Evolutionary conservation across 2,329 filamentous ascomycete species (phyloP), one percentile per base, ranked within the genome.

Genomic region (Purpureocillium lavendulum): DNA sequence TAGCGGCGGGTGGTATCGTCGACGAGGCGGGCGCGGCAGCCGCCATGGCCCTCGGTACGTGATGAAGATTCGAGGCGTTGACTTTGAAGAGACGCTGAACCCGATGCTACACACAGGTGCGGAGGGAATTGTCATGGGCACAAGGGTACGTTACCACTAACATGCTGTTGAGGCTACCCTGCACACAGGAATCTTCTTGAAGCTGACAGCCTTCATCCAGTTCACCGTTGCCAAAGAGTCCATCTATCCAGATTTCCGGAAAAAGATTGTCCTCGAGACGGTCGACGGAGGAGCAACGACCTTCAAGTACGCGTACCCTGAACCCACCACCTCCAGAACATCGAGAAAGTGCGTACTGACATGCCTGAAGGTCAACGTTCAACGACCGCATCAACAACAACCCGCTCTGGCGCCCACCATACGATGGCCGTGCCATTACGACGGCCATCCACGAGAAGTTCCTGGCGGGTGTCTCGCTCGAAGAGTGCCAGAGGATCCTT

Each of bases 1-100:
- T 80, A 4, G 78, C 75, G 4, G 73, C 78, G 4, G 79, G 79
- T 2, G 79, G 79, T 0, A 75, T 83, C 39, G 65, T 65, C 6
- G 70, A 80, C 41, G 69, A 69, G 1, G 63, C 73, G 30, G 72
- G 73, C 1, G 71, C 71, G 1, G 71, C 73, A 2, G 76, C 76
- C 2, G 70, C 71, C 2, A 44, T 81, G 43, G 61, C 67, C 1
- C 57, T 82, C 9, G 77, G 75, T 71, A 35, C 50, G 60, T 55
- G 3, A 24, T 9, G 12, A n/a, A n/a, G n/a, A n/a, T n/a, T n/a
- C n/a, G n/a, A n/a, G n/a, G n/a, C n/a, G n/a, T n/a, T n/a, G n/a
- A n/a, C n/a, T n/a, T n/a, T n/a, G n/a, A n/a, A n/a, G n/a, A n/a
- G n/a, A n/a, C n/a, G n/a, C n/a, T n/a, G n/a, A n/a, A n/a, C n/a